Conservation (phyloP, 352 stramenopile genomes). For the Aphanomyces astaci region DNA sequence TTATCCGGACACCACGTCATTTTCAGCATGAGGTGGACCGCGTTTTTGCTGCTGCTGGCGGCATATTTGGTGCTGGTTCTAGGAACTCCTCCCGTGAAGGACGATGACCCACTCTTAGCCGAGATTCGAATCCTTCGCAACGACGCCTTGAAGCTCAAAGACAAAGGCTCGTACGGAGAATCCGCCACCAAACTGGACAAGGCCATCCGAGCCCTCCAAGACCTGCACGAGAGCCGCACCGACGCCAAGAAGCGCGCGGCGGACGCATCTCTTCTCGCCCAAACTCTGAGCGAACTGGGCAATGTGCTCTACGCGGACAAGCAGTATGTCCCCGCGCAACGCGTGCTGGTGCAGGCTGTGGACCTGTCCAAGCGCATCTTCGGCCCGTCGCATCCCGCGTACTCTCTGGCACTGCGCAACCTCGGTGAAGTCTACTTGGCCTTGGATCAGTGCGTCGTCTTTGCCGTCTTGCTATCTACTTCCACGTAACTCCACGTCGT, state of each 20-base stretch:
- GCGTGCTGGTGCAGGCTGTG: constrained; percentile 67
- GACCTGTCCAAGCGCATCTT: constrained; percentile 69
- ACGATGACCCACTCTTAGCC: constrained; percentile 58
- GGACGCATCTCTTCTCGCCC: constrained; percentile 65
- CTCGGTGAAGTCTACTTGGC: constrained; percentile 74
- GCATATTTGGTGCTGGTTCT: neutral
- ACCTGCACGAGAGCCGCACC: constrained; percentile 39
- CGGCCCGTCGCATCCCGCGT: constrained; percentile 68
- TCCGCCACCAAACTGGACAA: constrained; percentile 56
- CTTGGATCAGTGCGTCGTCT: constrained; percentile 45
- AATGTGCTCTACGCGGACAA: constrained; percentile 62
- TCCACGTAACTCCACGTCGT: neutral
- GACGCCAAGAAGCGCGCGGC: constrained; percentile 48
- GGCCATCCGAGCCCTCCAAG: constrained; percentile 56
- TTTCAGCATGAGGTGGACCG: constrained; percentile 1
- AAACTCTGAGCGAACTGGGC: constrained; percentile 75
- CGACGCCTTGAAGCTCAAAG: constrained; percentile 64
- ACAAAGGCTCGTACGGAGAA: constrained; percentile 40
- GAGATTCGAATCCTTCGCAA: constrained; percentile 64
- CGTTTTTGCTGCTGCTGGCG: neutral
- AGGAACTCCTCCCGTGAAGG: constrained; percentile 19
- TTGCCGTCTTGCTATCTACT: neutral
- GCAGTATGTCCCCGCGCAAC: constrained; percentile 64
- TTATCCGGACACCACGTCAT: constrained; percentile 4
- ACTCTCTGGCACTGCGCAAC: constrained; percentile 61